A percentile compares a stretch with the other conserved stretches of the same genome.
phyloP scores from a whole-genome alignment of 2,329 filamentous ascomycete genomes.

The Pestalotiopsis sp. region DNA sequence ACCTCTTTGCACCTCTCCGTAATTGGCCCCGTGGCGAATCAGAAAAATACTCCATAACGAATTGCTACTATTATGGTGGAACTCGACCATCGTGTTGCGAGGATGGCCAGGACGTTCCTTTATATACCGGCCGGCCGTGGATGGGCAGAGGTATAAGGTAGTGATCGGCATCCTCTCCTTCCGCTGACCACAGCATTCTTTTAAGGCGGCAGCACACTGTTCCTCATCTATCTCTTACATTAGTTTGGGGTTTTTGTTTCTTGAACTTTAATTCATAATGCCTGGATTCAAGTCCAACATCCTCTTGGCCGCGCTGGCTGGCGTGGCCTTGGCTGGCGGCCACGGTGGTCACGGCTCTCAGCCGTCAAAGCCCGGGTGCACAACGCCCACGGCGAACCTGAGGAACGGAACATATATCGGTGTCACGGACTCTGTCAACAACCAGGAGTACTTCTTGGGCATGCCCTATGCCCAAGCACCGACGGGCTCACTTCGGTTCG shows the following conservation, averaged over 20 bases:
- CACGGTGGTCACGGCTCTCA: background rate
- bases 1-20: background rate
- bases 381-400: conserved; percentile 26
- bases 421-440: conserved; percentile 34
- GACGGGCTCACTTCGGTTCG: conserved; percentile 44
- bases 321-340: background rate
- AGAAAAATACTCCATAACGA: background rate
- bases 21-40: conserved; percentile 6
- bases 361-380: background rate
- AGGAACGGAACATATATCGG: conserved; percentile 48
- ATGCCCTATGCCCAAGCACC: conserved; percentile 55
- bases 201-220: background rate
- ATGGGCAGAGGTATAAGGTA: conserved; percentile 5
- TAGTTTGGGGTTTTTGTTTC: background rate
- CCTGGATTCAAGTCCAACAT: background rate
- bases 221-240: conserved; percentile 8
- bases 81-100: background rate
- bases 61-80: conserved; percentile 1
- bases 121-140: background rate
- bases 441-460: conserved; percentile 49
- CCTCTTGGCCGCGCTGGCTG: background rate
- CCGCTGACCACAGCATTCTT: background rate
- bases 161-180: conserved; percentile 5
- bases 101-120: background rate
- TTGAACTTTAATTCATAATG: conserved; percentile 1